These are phyloP conservation scores for Kurtzmaniella natalensis DNA, from an alignment of 1,139 yeast genomes.

Conservation along the genomic window DNA sequence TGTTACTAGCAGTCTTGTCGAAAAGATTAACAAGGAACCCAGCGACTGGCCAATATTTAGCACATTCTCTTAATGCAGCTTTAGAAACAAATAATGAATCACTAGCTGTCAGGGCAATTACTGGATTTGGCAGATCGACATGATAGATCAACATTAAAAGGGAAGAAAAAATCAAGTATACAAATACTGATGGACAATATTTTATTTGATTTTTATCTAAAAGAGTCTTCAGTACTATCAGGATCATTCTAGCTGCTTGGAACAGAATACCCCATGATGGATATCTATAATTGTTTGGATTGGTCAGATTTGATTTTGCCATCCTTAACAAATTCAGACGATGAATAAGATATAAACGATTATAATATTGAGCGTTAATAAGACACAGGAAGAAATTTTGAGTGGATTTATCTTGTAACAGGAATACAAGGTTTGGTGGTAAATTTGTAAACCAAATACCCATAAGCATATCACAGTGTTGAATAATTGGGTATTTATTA, in stretches of 20 bases:
- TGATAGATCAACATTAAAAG: conserved; percentile 72
- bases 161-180: conserved; percentile 63
- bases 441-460: conserved; percentile 73
- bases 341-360: conserved; percentile 67
- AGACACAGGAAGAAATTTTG: conserved; percentile 57
- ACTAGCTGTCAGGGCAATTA: conserved; percentile 57
- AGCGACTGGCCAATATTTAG: conserved; percentile 45
- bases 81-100: conserved; percentile 52
- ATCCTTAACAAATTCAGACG: conserved; percentile 60
- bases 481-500: conserved; percentile 52
- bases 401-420: conserved; percentile 50
- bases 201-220: conserved; percentile 48
- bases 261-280: conserved; percentile 85
- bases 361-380: conserved; percentile 69
- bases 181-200: conserved; percentile 53
- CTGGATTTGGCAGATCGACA: conserved; percentile 54
- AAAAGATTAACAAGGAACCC: conserved; percentile 36
- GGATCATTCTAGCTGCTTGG: conserved; percentile 80
- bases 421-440: conserved; percentile 62
- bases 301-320: conserved; percentile 40
- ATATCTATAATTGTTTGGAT: conserved; percentile 50
- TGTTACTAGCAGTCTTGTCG: conserved; percentile 45
- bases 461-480: conserved; percentile 76
- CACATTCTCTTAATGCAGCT: conserved; percentile 49
- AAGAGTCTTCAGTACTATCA: conserved; percentile 59